Conservation (phyloP, 495 filamentous ascomycete species). For the Aspergillus avenaceus region DNA sequence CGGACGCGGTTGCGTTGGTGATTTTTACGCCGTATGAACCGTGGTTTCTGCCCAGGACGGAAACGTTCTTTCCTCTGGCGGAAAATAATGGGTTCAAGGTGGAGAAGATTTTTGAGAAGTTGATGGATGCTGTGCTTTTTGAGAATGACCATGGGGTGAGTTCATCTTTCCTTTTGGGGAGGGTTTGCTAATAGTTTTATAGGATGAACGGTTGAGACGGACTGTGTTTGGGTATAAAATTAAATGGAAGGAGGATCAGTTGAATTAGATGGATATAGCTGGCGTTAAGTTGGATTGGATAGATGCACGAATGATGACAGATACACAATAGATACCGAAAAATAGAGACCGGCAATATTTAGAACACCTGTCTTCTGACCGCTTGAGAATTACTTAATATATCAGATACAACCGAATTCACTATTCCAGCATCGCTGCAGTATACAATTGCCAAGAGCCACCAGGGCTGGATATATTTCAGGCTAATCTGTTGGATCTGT, state of each 20-base stretch:
- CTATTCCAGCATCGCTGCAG: too few relatives aligned
- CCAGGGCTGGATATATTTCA: too few relatives aligned
- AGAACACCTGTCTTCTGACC: too few relatives aligned
- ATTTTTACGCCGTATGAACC: slow-evolving; percentile 94
- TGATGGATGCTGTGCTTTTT: slow-evolving; percentile 82
- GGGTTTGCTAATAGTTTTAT: slow-evolving; percentile 12
- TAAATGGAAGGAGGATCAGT: slow-evolving; percentile 31
- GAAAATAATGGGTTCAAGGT: slow-evolving; percentile 64
- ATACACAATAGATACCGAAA: too few relatives aligned
- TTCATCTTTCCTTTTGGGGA: not conserved
- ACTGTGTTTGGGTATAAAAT: slow-evolving; percentile 81
- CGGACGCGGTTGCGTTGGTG: slow-evolving; percentile 65
- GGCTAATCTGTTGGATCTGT: too few relatives aligned
- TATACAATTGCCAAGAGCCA: too few relatives aligned
- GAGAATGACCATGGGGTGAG: slow-evolving; percentile 75
- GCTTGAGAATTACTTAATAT: too few relatives aligned
- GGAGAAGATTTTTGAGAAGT: slow-evolving; percentile 72
- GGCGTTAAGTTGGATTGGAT: too few relatives aligned
- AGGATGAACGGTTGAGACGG: slow-evolving; percentile 67
- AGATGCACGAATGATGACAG: too few relatives aligned
- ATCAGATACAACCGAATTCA: too few relatives aligned
- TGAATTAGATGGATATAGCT: slow-evolving; percentile 19
- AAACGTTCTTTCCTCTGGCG: slow-evolving; percentile 78
- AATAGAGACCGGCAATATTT: too few relatives aligned
- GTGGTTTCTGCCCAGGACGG: slow-evolving; percentile 78